phyloP scores from a whole-genome alignment of 2,329 filamentous ascomycete species.

The Phaeoacremonium minimum region DNA sequence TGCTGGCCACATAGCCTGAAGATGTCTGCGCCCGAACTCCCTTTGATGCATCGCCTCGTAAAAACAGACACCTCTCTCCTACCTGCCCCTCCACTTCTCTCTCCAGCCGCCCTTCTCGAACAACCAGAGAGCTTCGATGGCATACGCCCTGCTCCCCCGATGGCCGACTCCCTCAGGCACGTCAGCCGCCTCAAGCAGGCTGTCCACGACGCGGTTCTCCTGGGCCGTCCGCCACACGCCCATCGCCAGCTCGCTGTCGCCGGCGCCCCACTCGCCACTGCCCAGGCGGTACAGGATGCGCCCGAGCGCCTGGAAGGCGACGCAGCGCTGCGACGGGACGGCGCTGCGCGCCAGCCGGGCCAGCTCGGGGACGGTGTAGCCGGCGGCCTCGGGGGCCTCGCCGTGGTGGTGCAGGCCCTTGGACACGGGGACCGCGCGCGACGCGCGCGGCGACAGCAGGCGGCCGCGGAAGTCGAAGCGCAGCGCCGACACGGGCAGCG shows the following conservation, averaged over 20 bases:
- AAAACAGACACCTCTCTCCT: no score
- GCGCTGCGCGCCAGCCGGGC: slow-evolving; percentile 75
- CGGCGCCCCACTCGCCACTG: slow-evolving; percentile 64
- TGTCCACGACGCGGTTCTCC: slow-evolving; percentile 71
- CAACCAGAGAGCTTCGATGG: slow-evolving; percentile 85
- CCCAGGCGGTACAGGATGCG: slow-evolving; percentile 81
- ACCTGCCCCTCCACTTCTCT: slow-evolving; percentile 50
- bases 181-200: slow-evolving; percentile 70
- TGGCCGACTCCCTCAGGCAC: slow-evolving; percentile 63
- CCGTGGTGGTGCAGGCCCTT: slow-evolving; percentile 91
- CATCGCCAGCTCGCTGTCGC: slow-evolving; percentile 61
- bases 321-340: slow-evolving; percentile 81
- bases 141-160: slow-evolving; percentile 76
- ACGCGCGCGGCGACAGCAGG: slow-evolving; percentile 71
- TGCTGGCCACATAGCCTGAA: no score
- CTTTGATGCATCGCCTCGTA: no score
- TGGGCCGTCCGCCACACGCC: slow-evolving; percentile 82
- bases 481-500: slow-evolving; percentile 70
- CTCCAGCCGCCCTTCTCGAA: slow-evolving; percentile 70
- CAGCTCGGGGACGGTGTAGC: slow-evolving; percentile 88
- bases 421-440: slow-evolving; percentile 69
- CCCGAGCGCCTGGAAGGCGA: slow-evolving; percentile 88
- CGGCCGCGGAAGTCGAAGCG: slow-evolving; percentile 85
- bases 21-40: no score
- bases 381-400: slow-evolving; percentile 85